Conservation (phyloP, 176 grass and related monocot genomes). For the Phoenix dactylifera region DNA sequence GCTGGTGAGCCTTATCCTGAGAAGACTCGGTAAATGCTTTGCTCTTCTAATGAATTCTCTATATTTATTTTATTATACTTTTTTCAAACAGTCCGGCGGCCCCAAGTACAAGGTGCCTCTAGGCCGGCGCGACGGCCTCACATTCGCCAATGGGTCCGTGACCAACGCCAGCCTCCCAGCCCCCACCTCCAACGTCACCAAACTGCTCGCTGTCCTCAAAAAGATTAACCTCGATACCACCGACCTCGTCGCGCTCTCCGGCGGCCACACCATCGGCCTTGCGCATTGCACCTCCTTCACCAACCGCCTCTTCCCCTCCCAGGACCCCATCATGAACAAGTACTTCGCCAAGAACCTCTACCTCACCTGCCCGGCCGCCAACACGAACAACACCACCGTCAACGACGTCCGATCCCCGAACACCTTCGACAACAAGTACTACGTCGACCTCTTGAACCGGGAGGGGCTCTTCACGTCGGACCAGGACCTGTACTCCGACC, state of each 20-base stretch:
- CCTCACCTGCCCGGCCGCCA: constrained; percentile 24
- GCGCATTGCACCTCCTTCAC: constrained; percentile 48
- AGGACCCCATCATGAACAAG: constrained; percentile 34
- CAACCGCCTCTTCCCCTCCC: constrained; percentile 26
- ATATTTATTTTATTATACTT: neutral
- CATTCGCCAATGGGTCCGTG: neutral
- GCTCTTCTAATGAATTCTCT: too few relatives aligned
- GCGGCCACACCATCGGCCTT: constrained; percentile 58
- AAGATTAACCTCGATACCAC: constrained; percentile 33
- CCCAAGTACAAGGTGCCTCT: constrained; percentile 41
- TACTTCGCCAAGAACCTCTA: constrained; percentile 29
- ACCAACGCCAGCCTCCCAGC: constrained; percentile 10
- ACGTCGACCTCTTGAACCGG: constrained; percentile 52
- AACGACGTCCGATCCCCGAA: constrained; percentile 42
- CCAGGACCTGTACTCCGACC: constrained; percentile 41
- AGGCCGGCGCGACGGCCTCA: constrained; percentile 35
- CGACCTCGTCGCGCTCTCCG: constrained; percentile 57
- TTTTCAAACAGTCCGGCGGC: constrained; percentile 26
- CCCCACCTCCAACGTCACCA: constrained; percentile 15
- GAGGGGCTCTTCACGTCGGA: constrained; percentile 77
- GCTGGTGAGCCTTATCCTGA: too few relatives aligned
- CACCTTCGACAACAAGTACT: constrained; percentile 82
- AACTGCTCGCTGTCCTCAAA: neutral
- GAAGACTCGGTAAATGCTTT: too few relatives aligned
- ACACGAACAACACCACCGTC: constrained; percentile 24